These are phyloP conservation scores for Kodamaea fukazawae DNA, from an alignment of 805 yeast genomes.

Conservation along the genomic window DNA sequence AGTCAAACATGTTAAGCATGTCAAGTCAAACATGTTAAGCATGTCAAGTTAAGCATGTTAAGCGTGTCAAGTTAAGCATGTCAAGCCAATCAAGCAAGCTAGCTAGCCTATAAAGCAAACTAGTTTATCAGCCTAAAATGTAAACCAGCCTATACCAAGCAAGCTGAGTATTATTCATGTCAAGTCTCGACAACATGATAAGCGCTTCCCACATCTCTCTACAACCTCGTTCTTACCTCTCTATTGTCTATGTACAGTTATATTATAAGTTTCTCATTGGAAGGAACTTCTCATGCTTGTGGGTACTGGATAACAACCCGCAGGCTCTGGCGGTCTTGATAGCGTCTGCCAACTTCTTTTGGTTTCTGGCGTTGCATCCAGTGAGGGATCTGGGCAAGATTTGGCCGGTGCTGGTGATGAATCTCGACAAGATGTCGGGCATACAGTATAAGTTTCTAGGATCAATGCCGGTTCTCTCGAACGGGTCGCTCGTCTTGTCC, in stretches of 20 bases:
- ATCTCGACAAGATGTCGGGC: constrained; percentile 67
- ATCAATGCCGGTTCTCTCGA: constrained; percentile 52
- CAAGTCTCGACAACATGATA: no score
- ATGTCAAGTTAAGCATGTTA: no score
- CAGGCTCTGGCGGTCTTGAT: constrained; percentile 76
- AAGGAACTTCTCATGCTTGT: constrained; percentile 52
- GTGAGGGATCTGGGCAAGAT: constrained; percentile 71
- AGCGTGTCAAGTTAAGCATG: no score
- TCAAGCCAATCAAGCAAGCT: no score
- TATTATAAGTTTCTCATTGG: constrained; percentile 37
- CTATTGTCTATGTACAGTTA: constrained; percentile 1
- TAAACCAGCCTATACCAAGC: no score
- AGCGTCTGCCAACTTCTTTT: constrained; percentile 70
- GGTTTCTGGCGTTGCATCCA: constrained; percentile 65
- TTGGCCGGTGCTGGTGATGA: constrained; percentile 68
- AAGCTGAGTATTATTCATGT: no score
- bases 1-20: no score
- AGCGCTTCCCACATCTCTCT: no score
- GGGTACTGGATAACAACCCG: constrained; percentile 77
- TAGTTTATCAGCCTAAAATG: no score
- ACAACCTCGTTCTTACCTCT: not conserved
- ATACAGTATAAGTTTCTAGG: constrained; percentile 71
- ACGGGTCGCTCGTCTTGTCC: constrained; percentile 22
- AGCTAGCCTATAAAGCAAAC: no score
- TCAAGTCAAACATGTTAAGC: no score